Percentiles rank a stretch among this genome's conserved stretches.
Evolutionary conservation across 1,284 basidiomycete genomes (phyloP).

Genomic region (Boletus mariae): DNA sequence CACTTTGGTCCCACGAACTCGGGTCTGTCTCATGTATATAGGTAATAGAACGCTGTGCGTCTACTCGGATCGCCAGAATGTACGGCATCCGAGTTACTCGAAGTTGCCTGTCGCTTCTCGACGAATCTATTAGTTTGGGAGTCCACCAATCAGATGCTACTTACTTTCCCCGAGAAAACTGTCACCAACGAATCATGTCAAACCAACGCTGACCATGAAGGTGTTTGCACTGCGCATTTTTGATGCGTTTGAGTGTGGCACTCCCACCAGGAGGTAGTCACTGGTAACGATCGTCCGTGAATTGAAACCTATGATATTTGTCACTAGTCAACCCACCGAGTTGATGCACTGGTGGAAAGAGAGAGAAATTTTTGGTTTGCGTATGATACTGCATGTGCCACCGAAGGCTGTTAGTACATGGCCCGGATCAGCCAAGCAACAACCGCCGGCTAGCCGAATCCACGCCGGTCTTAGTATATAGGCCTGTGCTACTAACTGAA

Average conservation of each 20-base stretch:
- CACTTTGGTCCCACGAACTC: slow-evolving; percentile 3
- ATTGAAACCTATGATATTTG: neutral
- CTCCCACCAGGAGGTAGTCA: too few relatives aligned
- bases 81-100: slow-evolving; percentile 13
- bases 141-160: neutral
- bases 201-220: neutral
- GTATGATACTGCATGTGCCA: too few relatives aligned
- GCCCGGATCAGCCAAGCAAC: too few relatives aligned
- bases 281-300: neutral
- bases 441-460: too few relatives aligned
- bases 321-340: too few relatives aligned
- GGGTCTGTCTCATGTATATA: slow-evolving; percentile 3
- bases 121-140: neutral
- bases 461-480: too few relatives aligned
- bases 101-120: neutral
- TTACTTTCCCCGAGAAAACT: neutral
- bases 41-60: slow-evolving; percentile 8
- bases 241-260: too few relatives aligned
- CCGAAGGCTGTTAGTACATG: too few relatives aligned
- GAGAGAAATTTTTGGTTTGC: neutral
- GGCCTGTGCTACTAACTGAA: too few relatives aligned
- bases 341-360: neutral
- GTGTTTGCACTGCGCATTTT: neutral
- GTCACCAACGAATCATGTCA: neutral
- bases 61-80: slow-evolving; percentile 6